phyloP scores from a whole-genome alignment of 305 asterid species.

The Nicotiana rustica region DNA sequence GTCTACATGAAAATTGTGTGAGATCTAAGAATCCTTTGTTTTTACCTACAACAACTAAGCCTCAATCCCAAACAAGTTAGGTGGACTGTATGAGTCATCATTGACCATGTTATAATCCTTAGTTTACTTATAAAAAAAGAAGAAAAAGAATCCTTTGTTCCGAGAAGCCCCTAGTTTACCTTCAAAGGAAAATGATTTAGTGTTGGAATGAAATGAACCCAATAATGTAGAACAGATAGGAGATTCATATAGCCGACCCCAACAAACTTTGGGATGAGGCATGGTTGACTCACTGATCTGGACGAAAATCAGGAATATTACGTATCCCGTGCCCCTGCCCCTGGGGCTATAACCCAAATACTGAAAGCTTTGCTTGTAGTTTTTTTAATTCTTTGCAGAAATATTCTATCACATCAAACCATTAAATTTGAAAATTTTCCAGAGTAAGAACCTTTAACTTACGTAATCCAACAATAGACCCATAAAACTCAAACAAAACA shows the following conservation, averaged over 20 bases:
- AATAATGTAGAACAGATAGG: background rate
- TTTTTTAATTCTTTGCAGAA: background rate
- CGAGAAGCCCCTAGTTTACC: background rate
- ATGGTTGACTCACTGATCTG: background rate
- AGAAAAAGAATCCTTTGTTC: too few relatives aligned
- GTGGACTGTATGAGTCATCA: too few relatives aligned
- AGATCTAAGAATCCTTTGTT: background rate
- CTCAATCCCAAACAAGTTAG: too few relatives aligned
- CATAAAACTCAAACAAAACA: background rate
- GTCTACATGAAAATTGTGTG: background rate
- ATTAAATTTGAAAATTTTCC: background rate
- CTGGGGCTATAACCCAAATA: background rate
- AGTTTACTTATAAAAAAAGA: too few relatives aligned
- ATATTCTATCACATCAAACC: background rate
- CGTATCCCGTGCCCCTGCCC: background rate
- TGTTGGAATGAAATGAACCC: background rate
- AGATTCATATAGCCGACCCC: background rate
- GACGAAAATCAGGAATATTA: background rate
- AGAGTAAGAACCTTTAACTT: background rate
- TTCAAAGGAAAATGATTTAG: background rate
- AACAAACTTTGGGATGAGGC: background rate
- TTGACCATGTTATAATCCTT: too few relatives aligned
- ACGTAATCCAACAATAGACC: background rate
- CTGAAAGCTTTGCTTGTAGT: background rate
- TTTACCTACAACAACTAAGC: too few relatives aligned